These are phyloP conservation scores for Leonotis leonurus DNA, from an alignment of 257 asterid species.

Conservation along the genomic window DNA sequence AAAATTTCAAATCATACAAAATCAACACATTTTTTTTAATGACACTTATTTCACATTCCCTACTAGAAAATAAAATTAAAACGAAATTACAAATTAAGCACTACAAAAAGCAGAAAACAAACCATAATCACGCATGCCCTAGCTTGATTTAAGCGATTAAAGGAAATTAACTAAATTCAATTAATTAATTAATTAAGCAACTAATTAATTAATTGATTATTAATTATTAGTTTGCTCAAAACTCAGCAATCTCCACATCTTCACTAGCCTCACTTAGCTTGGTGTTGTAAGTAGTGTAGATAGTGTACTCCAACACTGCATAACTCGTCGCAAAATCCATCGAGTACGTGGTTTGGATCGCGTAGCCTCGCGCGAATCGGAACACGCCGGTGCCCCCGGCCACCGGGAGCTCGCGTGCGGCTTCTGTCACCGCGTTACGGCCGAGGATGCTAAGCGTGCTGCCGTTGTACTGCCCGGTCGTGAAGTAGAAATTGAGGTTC, in stretches of 20 bases:
- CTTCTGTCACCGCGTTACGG: constrained; percentile 11
- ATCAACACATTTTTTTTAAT: no score
- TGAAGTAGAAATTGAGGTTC: constrained; percentile 33
- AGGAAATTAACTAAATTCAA: no score
- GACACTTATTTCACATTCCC: no score
- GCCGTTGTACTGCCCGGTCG: constrained; percentile 33
- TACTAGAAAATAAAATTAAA: no score
- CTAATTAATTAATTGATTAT: no score
- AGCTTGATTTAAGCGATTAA: no score
- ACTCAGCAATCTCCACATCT: neutral
- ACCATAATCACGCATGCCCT: no score
- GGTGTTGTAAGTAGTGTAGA: neutral
- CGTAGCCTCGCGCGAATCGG: constrained; percentile 41
- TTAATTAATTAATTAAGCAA: no score
- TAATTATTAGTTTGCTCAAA: neutral
- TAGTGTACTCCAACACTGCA: neutral
- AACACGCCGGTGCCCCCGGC: constrained; percentile 57
- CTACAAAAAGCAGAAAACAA: no score
- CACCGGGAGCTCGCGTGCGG: constrained; percentile 39
- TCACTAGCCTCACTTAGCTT: neutral
- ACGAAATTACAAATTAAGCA: no score
- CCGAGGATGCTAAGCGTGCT: constrained; percentile 39
- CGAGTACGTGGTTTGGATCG: neutral
- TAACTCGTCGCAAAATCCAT: neutral
- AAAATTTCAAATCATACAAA: no score